A percentile compares a stretch with the other conserved stretches of the same genome.
Evolutionary conservation across 257 asterid genomes (phyloP).

Genomic region (Agastache rugosa): DNA sequence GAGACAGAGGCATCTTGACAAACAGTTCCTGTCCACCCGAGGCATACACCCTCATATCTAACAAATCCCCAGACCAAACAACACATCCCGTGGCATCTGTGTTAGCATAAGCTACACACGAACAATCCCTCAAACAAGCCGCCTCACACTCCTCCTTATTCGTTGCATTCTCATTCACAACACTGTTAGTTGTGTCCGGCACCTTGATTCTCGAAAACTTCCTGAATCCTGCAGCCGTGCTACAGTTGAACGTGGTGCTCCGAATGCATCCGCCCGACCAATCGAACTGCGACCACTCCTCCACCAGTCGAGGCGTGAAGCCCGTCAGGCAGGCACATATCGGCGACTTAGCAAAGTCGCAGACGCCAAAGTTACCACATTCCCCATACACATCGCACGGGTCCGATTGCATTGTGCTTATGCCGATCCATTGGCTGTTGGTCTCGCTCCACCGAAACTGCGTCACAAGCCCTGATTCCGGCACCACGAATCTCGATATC

Average conservation of each 20-base stretch:
- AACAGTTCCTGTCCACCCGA: conserved; percentile 50
- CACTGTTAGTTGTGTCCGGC: conserved; percentile 40
- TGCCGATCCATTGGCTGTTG: conserved; percentile 36
- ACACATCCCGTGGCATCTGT: conserved; percentile 38
- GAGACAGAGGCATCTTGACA: conserved; percentile 45
- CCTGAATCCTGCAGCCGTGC: conserved; percentile 36
- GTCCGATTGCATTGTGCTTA: conserved; percentile 37
- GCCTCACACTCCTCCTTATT: conserved; percentile 31
- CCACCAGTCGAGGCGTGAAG: conserved; percentile 40
- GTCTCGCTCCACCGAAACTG: conserved; percentile 42
- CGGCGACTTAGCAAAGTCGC: conserved; percentile 27
- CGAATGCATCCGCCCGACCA: conserved; percentile 50
- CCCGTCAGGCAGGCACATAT: conserved; percentile 43
- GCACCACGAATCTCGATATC: conserved; percentile 42
- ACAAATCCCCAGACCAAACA: conserved; percentile 47
- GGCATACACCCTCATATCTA: conserved; percentile 39
- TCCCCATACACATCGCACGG: conserved; percentile 43
- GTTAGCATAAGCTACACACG: conserved; percentile 50
- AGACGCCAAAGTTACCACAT: conserved; percentile 48
- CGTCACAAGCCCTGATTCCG: conserved; percentile 35
- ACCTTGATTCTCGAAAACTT: conserved; percentile 41
- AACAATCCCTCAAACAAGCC: conserved; percentile 45
- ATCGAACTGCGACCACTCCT: conserved; percentile 45
- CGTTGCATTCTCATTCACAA: conserved; percentile 25
- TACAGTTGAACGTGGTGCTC: conserved; percentile 36